Evolutionary conservation across 1,284 basidiomycete species (phyloP).

Genomic region (Malassezia pachydermatis): DNA sequence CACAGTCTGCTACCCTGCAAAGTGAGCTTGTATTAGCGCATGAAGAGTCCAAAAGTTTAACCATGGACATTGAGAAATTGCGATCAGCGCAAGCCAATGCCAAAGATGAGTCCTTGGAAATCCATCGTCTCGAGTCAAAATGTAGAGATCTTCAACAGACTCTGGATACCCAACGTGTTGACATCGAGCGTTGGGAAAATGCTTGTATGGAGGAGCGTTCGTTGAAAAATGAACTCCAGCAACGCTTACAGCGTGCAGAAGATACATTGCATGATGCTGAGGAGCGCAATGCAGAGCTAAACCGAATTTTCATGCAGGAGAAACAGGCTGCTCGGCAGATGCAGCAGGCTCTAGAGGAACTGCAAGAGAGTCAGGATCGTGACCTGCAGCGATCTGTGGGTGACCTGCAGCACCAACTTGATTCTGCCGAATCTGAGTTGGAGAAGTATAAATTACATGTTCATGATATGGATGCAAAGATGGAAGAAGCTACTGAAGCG

Average conservation of each 20-base stretch:
- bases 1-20: constrained; percentile 6
- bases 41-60: constrained; percentile 25
- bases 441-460: constrained; percentile 70
- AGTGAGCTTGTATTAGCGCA: constrained; percentile 27
- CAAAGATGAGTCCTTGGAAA: constrained; percentile 22
- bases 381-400: constrained; percentile 62
- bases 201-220: constrained; percentile 25
- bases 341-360: constrained; percentile 85
- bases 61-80: constrained; percentile 21
- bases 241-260: constrained; percentile 56
- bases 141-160: constrained; percentile 28
- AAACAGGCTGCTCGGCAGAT: constrained; percentile 69
- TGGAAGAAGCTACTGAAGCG: constrained; percentile 65
- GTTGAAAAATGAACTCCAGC: constrained; percentile 51
- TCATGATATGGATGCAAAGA: constrained; percentile 39
- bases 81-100: constrained; percentile 27
- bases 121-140: constrained; percentile 18
- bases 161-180: constrained; percentile 27
- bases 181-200: constrained; percentile 23
- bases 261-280: constrained; percentile 46
- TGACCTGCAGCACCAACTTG: constrained; percentile 67
- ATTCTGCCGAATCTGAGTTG: constrained; percentile 61
- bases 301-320: constrained; percentile 60
- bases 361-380: constrained; percentile 58
- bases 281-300: constrained; percentile 49